A percentile compares a stretch with the other conserved stretches of the same genome.
Evolutionary conservation across 176 grass and related monocot genomes (phyloP).

Genomic region (Hyparrhenia diplandra): DNA sequence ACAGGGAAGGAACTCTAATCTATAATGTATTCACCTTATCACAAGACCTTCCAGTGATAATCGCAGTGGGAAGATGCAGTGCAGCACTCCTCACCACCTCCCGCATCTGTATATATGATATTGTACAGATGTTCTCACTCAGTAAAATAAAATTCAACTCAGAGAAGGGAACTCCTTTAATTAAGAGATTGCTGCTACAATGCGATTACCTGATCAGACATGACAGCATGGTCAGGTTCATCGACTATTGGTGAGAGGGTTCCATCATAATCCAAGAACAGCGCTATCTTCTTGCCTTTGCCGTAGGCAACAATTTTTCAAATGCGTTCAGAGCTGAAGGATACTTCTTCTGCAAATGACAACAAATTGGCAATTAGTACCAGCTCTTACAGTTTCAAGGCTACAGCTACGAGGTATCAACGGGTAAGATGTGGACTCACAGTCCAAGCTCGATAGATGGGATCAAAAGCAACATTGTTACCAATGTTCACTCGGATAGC

Average conservation of each 20-base stretch:
- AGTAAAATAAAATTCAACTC: not conserved
- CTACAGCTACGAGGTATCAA: not conserved
- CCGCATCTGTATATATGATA: slow-evolving; percentile 45
- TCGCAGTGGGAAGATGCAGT: slow-evolving; percentile 58
- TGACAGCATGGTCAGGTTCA: slow-evolving; percentile 47
- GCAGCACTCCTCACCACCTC: slow-evolving; percentile 48
- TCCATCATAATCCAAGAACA: slow-evolving; percentile 58
- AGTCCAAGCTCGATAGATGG: slow-evolving; percentile 33
- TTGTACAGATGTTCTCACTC: too few species aligned
- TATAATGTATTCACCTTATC: too few species aligned
- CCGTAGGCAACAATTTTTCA: slow-evolving; percentile 27
- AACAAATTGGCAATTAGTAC: not conserved
- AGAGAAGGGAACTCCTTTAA: not conserved
- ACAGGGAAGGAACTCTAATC: not conserved
- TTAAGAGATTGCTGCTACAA: not conserved
- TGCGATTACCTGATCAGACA: slow-evolving; percentile 40
- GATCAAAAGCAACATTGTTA: slow-evolving; percentile 6
- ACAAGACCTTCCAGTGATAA: slow-evolving; percentile 71
- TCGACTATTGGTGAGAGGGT: slow-evolving; percentile 55
- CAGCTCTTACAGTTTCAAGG: not conserved
- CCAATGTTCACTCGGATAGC: slow-evolving; percentile 12
- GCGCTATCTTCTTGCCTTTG: slow-evolving; percentile 35
- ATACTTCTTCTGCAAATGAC: slow-evolving; percentile 45
- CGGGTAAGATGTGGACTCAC: slow-evolving; percentile 12
- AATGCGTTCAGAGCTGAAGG: slow-evolving; percentile 52